A percentile compares a stretch with the other conserved stretches of the same genome.
Conservation (phyloP, 2,329 filamentous ascomycete species). For the Aspergillus quadrilineatus region DNA sequence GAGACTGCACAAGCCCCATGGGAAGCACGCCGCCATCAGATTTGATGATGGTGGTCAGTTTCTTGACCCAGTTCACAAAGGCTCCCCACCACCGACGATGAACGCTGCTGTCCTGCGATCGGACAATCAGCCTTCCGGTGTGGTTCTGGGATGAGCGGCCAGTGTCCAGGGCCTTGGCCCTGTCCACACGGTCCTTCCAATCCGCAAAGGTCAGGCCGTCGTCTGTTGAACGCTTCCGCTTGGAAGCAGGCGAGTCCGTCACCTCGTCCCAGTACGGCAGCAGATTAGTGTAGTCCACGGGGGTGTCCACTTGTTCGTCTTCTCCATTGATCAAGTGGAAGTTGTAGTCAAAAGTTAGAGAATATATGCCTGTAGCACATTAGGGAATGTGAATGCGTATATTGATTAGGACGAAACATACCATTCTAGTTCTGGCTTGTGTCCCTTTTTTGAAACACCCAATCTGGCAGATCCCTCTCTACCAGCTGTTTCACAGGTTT, state of each 20-base stretch:
- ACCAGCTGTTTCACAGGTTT: neutral
- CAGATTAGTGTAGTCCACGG: constrained; percentile 23
- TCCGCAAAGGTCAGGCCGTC: neutral
- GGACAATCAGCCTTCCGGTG: neutral
- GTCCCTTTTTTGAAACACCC: no score
- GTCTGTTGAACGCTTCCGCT: constrained; percentile 4
- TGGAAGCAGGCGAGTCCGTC: constrained; percentile 12
- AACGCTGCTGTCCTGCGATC: neutral
- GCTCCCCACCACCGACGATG: constrained; percentile 14
- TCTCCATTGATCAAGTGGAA: constrained; percentile 19
- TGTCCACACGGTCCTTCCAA: neutral
- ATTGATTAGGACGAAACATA: neutral
- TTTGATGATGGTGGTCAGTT: constrained; percentile 14
- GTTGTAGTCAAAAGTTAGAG: constrained; percentile 16
- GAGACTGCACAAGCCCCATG: neutral
- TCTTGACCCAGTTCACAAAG: constrained; percentile 15
- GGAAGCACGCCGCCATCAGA: constrained; percentile 7
- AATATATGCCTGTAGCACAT: neutral
- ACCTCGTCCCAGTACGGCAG: constrained; percentile 22
- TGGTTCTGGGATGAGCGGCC: neutral
- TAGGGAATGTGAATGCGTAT: neutral
- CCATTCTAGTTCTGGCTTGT: no score
- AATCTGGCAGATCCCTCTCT: no score
- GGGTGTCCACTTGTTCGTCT: constrained; percentile 17
- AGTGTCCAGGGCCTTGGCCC: neutral